Conservation (phyloP, 176 grass and related monocot species). For the Secale cereale region DNA sequence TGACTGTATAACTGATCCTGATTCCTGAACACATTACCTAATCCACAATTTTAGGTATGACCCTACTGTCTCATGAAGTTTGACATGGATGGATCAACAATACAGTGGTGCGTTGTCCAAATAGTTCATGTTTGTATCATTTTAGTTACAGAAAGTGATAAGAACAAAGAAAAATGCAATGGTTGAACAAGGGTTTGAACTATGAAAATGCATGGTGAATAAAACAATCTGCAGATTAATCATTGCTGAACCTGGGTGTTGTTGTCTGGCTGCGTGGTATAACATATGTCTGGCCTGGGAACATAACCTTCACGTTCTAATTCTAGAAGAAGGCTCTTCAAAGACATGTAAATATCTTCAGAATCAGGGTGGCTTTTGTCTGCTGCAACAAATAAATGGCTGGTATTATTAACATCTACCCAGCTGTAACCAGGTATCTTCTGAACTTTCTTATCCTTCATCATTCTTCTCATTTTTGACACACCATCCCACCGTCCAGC, state of each 20-base stretch:
- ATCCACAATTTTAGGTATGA: not conserved
- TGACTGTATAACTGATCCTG: not conserved
- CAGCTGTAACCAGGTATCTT: conserved; percentile 83
- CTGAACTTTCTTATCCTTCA: conserved; percentile 73
- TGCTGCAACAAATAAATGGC: conserved; percentile 70
- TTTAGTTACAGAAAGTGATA: not conserved
- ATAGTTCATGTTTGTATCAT: not conserved
- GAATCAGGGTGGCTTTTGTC: conserved; percentile 72
- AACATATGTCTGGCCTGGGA: conserved; percentile 40
- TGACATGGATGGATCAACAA: not conserved
- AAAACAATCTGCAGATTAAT: not conserved
- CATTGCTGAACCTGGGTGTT: conserved; percentile 27
- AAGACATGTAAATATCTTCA: conserved; percentile 56
- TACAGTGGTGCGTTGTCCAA: not conserved
- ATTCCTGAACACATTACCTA: not conserved
- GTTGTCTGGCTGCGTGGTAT: conserved; percentile 23
- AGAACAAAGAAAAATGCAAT: not conserved
- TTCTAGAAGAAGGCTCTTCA: conserved; percentile 62
- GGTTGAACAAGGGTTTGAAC: conserved; percentile 8
- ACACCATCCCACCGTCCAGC: conserved; percentile 81
- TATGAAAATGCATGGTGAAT: not conserved
- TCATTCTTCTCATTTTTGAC: conserved; percentile 72
- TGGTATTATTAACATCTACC: conserved; percentile 70
- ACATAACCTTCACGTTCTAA: conserved; percentile 79
- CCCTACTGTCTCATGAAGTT: not conserved